Base-by-base conservation (phyloP, 1,139 yeast species). In the Yamadazyma diddensiae region DNA sequence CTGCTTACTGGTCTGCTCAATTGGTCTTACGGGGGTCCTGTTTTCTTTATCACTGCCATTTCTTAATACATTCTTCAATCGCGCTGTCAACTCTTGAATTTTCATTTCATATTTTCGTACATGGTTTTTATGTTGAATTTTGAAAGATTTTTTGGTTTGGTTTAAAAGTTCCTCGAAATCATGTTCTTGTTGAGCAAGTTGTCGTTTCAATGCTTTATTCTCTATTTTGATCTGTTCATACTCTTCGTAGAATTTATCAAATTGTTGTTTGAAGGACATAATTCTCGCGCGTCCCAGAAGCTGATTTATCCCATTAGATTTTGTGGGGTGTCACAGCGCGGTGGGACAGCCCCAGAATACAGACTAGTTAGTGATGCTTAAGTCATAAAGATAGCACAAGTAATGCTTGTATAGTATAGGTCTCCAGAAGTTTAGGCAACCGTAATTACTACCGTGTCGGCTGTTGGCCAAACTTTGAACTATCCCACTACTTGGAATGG, bases 91-190 rank as follows among this genome's bases (percentile, higher is more conserved):
- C 22, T 41, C 38, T 16, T 34, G 30, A 10, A 45, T 45, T 25
- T 33, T 36, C 14, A 29, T 15, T 21, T 42, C 36, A 26, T 45
- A 45, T 28, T 33, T 39, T 16, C 33, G 35, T 8, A 39, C 39
- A 35, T 45, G 35, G 29, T 34, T 39, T 25, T 33, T 37, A 26
- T 44, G 34, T 24, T 45, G 49, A 5, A 22, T 8, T 26, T 41
- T 45, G 24, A 25, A 45, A 9, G 37, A 22, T 24, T 26, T 35
- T 30, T 42, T 45, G 27, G 42, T 41, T n/a, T 41, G 32, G 6
- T 22, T 26, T 6, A 41, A 20, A 7, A 33, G 22, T 12, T 31
- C 21, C 12, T 34, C 36, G 17, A 33, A 41, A 14, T 41, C 38
- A 7, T 24, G 17, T 12, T 29, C 24, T 9, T 43, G 31, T 5